These are phyloP conservation scores for Plenodomus tracheiphilus DNA, from an alignment of 2,329 filamentous ascomycete species.

Conservation along the genomic window DNA sequence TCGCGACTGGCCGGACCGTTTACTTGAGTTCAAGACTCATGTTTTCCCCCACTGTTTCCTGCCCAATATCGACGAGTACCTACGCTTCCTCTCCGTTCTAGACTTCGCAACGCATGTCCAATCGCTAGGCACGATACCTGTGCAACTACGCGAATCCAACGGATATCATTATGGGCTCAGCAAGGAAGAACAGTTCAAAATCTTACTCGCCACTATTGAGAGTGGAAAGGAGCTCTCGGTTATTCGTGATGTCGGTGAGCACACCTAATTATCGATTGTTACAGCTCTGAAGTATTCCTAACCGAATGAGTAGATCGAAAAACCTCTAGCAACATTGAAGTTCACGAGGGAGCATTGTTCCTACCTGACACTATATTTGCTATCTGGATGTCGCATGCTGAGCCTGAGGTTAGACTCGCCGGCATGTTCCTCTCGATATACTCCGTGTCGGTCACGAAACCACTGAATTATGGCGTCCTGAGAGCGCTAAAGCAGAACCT, in stretches of 20 bases:
- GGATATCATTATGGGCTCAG: slow-evolving; percentile 13
- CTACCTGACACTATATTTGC: slow-evolving; percentile 54
- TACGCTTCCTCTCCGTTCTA: slow-evolving; percentile 46
- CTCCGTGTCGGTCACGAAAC: slow-evolving; percentile 73
- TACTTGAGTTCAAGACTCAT: slow-evolving; percentile 49
- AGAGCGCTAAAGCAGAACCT: slow-evolving; percentile 67
- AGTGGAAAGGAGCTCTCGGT: slow-evolving; percentile 53
- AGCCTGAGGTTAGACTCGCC: slow-evolving; percentile 67
- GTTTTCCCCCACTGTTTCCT: slow-evolving; percentile 54
- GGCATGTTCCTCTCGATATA: slow-evolving; percentile 79
- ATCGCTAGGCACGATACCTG: slow-evolving; percentile 19
- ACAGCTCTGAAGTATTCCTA: not conserved
- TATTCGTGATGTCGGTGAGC: slow-evolving; percentile 46
- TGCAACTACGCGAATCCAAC: slow-evolving; percentile 11
- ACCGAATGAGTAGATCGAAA: slow-evolving; percentile 23
- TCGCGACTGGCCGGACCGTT: slow-evolving; percentile 38
- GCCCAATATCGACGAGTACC: slow-evolving; percentile 45
- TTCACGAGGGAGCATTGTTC: slow-evolving; percentile 50
- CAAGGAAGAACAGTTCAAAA: slow-evolving; percentile 33
- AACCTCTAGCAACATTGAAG: slow-evolving; percentile 24
- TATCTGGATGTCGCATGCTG: slow-evolving; percentile 42
- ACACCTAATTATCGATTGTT: not conserved
- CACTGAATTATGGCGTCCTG: slow-evolving; percentile 67
- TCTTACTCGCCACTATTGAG: slow-evolving; percentile 47
- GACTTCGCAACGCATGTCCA: slow-evolving; percentile 37